Base-by-base conservation (phyloP, 2,329 filamentous ascomycete species). In the Cordyceps fumosorosea region DNA sequence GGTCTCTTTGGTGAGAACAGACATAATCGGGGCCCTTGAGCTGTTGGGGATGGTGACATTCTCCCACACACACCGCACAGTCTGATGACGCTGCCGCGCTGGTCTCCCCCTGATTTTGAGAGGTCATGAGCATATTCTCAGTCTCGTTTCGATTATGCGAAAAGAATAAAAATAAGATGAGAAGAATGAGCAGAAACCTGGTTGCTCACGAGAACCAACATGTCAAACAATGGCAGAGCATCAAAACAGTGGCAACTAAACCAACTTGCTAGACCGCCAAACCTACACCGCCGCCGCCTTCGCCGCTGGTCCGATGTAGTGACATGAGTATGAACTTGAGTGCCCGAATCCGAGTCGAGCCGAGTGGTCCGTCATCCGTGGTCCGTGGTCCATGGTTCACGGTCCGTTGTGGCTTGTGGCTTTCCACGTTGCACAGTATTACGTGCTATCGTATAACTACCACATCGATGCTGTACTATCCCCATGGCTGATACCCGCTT, bases 61-160 rank as follows among this genome's bases (percentile, higher is more conserved):
- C n/a, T 29, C 40, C 42, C 40, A 42, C 14, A 16, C 14, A 26
- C 42, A 24, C n/a, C 20, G 10, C 22, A 16, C n/a, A 48, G 44
- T 40, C 44, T 40, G 32, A 58, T 57, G 55, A 50, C 24, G 44
- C 45, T 42, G 42, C 18, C 32, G 6, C 42, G n/a, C n/a, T 44
- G n/a, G 6, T 12, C 29, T 32, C 44, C 29, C 55, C 59, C 56
- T 62, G 48, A 62, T 40, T 14, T 16, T 50, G 2, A n/a, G 22
- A 40, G 32, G 59, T 56, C 59, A 56, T 56, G 59, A 56, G 52
- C 52, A 51, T 44, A 56, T 56, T 50, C 26, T 29, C 26, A 34
- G 59, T 40, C 59, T 62, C 24, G 59, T 62, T 62, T 62, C 52
- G 53, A 55, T 56, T 51, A 62, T 56, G 59, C 51, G 22, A 37